Evolutionary conservation across 805 yeast species (phyloP).

Genomic region (Ogataea nitratoaversa): DNA sequence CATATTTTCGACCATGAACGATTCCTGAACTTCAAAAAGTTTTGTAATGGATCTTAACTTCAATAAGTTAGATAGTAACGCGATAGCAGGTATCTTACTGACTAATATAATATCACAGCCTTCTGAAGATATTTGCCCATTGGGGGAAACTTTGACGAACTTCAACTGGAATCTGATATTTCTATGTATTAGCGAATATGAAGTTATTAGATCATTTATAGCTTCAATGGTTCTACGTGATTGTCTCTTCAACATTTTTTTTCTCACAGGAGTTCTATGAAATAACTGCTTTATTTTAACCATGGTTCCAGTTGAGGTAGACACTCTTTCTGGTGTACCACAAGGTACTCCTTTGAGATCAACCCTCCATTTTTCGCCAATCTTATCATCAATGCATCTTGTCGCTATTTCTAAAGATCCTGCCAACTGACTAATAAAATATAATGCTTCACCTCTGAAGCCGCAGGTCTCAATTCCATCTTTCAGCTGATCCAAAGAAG

Average conservation of each 20-base stretch:
- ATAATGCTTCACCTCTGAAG: slow-evolving; percentile 48
- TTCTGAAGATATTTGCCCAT: slow-evolving; percentile 10
- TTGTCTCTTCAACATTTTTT: slow-evolving; percentile 26
- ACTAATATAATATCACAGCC: slow-evolving; percentile 11
- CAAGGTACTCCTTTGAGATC: slow-evolving; percentile 24
- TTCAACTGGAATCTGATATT: slow-evolving; percentile 30
- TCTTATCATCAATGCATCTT: slow-evolving; percentile 25
- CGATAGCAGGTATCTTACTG: slow-evolving; percentile 6
- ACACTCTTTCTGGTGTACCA: slow-evolving; percentile 15
- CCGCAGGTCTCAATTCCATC: slow-evolving; percentile 35
- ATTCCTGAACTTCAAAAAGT: slow-evolving; percentile 13
- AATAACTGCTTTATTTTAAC: slow-evolving; percentile 32
- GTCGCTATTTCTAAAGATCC: slow-evolving; percentile 30
- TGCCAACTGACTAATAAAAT: slow-evolving; percentile 31
- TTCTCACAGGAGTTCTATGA: slow-evolving; percentile 31
- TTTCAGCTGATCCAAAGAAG: slow-evolving; percentile 26
- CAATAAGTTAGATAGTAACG: slow-evolving; percentile 12
- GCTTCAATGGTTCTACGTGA: slow-evolving; percentile 22
- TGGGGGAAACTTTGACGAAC: slow-evolving; percentile 15
- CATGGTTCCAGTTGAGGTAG: slow-evolving; percentile 35
- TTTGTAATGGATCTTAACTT: slow-evolving; percentile 14
- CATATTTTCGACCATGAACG: slow-evolving; percentile 4
- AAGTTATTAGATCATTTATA: slow-evolving; percentile 22
- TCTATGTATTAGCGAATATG: slow-evolving; percentile 31
- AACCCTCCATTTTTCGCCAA: slow-evolving; percentile 36